A percentile compares a stretch with the other conserved stretches of the same genome.
These are phyloP conservation scores for Amborella trichopoda DNA, from an alignment of 164 flowering plant species.

Conservation along the genomic window DNA sequence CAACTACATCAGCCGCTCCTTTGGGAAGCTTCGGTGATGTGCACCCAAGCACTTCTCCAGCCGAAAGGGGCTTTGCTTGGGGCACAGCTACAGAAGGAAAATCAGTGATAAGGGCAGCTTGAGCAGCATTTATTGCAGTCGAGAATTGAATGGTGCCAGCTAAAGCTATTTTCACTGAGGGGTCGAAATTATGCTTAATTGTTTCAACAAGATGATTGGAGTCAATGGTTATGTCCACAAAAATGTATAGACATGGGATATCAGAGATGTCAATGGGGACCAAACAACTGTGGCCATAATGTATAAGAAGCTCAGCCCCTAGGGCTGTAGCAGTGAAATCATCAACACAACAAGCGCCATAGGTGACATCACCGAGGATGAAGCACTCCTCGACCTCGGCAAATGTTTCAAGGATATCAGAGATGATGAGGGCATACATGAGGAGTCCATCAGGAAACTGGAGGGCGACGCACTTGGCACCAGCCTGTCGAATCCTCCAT, in stretches of 20 bases:
- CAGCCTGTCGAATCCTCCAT: slow-evolving; percentile 52
- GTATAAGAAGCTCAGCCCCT: slow-evolving; percentile 70
- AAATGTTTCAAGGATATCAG: slow-evolving; percentile 72
- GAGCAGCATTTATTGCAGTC: slow-evolving; percentile 59
- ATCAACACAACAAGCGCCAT: slow-evolving; percentile 95
- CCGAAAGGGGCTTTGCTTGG: slow-evolving; percentile 77
- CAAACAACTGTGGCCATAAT: slow-evolving; percentile 90
- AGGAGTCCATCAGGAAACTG: slow-evolving; percentile 98
- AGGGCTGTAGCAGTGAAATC: slow-evolving; percentile 80
- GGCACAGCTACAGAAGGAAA: slow-evolving; percentile 38
- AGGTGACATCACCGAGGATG: slow-evolving; percentile 90
- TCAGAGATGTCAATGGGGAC: slow-evolving; percentile 63
- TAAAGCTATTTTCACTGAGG: slow-evolving; percentile 26
- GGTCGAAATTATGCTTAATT: slow-evolving; percentile 21
- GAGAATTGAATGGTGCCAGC: slow-evolving; percentile 95
- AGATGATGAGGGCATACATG: slow-evolving; percentile 73
- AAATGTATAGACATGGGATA: slow-evolving; percentile 75
- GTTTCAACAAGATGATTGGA: slow-evolving; percentile 38
- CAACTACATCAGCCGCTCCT: slow-evolving; percentile 19
- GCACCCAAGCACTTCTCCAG: slow-evolving; percentile 92
- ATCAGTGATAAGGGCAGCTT: slow-evolving; percentile 42
- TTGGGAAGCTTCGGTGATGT: slow-evolving; percentile 56
- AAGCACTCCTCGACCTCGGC: slow-evolving; percentile 50
- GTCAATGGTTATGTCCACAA: slow-evolving; percentile 78
- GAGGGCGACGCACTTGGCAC: slow-evolving; percentile 72